Base-by-base conservation (phyloP, 2,329 filamentous ascomycete species). In the Microcera coccophila region DNA sequence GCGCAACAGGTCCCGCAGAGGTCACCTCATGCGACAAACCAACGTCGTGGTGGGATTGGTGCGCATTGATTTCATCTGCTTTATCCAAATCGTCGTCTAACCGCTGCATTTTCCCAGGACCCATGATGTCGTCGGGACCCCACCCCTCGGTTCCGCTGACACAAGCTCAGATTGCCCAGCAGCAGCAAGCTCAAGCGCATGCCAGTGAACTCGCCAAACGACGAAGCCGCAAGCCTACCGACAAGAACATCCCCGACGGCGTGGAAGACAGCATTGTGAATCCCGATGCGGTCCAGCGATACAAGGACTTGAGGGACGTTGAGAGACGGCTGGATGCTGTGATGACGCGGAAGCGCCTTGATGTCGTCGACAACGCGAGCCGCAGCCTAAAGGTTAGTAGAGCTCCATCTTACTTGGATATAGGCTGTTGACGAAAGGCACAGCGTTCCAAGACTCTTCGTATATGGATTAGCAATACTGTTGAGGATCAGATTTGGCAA, bases 401-500 rank as follows among this genome's bases (percentile, higher is more conserved):
- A n/a, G 8, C n/a, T 17, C 15, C 29, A 32, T 10, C 15, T 5
- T 32, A 9, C 15, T 32, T 14, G 29, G 12, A 26, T 26, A 33
- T 3, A 11, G 18, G 14, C 20, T n/a, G 10, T 40, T 47, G 44
- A 54, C 48, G 42, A 28, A n/a, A n/a, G 5, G 19, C 10, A 5
- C 39, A 88, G 79, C 81, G 87, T 53, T 85, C 84, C 65, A 87
- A 85, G 61, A 95, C 89, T 3, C 74, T 98, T 66, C 85, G 91
- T 49, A 79, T 98, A 50, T 97, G 90, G 90, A 84, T 98, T 58
- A 90, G 83, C 59, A 98, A 98, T 67, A 95, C 90, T 1, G 89
- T 85, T 24, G 89, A 96, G 65, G 88, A 93, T 60, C 93, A 98
- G 68, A 84, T 86, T 22, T 97, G 93, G 93, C 93, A 98, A 68